Evolutionary conservation across 2,329 filamentous ascomycete species (phyloP), one percentile per base, ranked within the genome.

Genomic region (Fusarium papillatum): DNA sequence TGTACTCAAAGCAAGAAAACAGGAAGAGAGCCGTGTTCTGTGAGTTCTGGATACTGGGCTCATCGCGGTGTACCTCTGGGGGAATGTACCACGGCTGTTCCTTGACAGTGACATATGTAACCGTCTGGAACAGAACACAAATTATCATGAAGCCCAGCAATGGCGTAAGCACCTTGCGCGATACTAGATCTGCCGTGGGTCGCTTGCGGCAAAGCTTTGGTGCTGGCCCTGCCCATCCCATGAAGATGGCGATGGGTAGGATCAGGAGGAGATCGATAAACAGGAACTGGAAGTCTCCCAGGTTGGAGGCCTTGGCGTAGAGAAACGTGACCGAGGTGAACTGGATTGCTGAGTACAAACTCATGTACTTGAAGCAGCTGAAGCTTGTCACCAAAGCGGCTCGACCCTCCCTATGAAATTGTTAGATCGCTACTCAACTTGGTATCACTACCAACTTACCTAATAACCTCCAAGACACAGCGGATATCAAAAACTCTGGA

Each of bases 281-380:
- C 6, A 99, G 89, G 83, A 98, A 99, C 84, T 98, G 97, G 82
- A 99, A 98, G 83, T 99, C 97, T 62, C 97, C 97, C 8, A 99
- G 88, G 82, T 99, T 99, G 11, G 95, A 98, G 14, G 94, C 97
- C 10, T 93, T 95, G 9, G 95, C 95, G 84, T 99, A 99, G 19
- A 99, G 89, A 82, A 99, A 98, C 88, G 94, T 98, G 81, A 99
- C 97, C 1, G 95, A 95, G 10, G 95, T 98, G 87, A 99, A 99
- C 84, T 99, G 97, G 76, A 99, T 99, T n/a, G 97, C 96, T 4
- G 96, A 98, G 87, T 99, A 99, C 76, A 99, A 86, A 79, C 95
- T 97, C 97, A 99, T 99, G 85, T 98, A 99, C 87, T 98, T 99
- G 90, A 99, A 99, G 87, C 97, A 99, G 86, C 95, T 97, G 87